phyloP scores from a whole-genome alignment of 768 basidiomycete species.

The Boletus sp. region DNA sequence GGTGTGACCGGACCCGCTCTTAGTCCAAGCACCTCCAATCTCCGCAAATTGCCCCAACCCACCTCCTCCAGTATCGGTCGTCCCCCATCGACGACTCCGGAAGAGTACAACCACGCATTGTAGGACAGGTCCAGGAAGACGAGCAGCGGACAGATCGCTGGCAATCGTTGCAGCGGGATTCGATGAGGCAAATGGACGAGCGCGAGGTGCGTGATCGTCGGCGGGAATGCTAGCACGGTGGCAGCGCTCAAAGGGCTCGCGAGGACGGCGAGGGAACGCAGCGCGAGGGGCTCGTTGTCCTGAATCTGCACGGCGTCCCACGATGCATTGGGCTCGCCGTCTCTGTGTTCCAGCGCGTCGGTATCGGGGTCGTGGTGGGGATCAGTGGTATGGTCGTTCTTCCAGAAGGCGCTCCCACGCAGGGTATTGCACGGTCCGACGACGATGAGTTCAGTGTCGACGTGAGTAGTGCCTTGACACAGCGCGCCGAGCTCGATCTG shows the following conservation, averaged over 20 bases:
- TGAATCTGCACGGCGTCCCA: slow-evolving; percentile 41
- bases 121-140: slow-evolving; percentile 65
- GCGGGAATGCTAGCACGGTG: slow-evolving; percentile 51
- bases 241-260: slow-evolving; percentile 44
- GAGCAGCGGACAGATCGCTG: slow-evolving; percentile 58
- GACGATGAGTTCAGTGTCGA: slow-evolving; percentile 62
- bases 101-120: slow-evolving; percentile 44
- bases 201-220: slow-evolving; percentile 60
- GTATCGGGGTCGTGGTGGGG: not conserved
- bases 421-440: slow-evolving; percentile 52
- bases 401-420: slow-evolving; percentile 42
- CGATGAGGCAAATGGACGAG: slow-evolving; percentile 49
- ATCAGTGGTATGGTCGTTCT: not conserved
- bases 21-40: slow-evolving; percentile 53
- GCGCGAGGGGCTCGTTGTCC: slow-evolving; percentile 32
- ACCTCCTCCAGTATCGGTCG: slow-evolving; percentile 44
- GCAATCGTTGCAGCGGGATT: slow-evolving; percentile 54
- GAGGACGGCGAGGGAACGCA: slow-evolving; percentile 51
- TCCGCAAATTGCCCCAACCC: slow-evolving; percentile 56
- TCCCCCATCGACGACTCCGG: slow-evolving; percentile 2
- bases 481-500: slow-evolving; percentile 48
- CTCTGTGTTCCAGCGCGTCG: not conserved
- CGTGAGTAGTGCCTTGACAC: slow-evolving; percentile 48
- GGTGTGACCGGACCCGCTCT: slow-evolving; percentile 48
- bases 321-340: not conserved